These are phyloP conservation scores for Magnolia sinica DNA, from an alignment of 164 flowering plant genomes.

Conservation along the genomic window DNA sequence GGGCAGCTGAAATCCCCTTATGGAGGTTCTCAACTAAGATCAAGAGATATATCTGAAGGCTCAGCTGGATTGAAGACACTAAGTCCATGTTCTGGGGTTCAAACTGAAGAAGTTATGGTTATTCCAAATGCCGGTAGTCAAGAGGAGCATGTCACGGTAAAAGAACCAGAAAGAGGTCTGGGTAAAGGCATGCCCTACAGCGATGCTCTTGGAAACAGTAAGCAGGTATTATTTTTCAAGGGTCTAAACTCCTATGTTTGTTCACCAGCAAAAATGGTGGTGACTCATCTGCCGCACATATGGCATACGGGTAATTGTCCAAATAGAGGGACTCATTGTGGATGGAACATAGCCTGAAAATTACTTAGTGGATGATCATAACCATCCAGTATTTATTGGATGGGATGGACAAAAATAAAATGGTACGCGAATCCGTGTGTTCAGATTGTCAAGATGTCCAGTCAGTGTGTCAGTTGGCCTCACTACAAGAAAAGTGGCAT, in stretches of 20 bases:
- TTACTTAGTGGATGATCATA: background rate
- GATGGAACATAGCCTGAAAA: background rate
- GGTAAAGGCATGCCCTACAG: no score
- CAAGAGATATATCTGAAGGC: slow-evolving; percentile 9
- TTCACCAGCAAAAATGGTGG: background rate
- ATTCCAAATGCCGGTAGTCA: no score
- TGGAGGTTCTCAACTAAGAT: slow-evolving; percentile 22
- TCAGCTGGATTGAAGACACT: no score
- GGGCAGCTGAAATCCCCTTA: slow-evolving; percentile 21
- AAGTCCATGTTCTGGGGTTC: no score
- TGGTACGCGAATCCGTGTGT: background rate
- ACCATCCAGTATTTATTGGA: background rate
- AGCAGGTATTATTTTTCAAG: no score
- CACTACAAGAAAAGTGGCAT: no score
- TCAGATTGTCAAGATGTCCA: background rate
- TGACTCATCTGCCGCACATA: background rate
- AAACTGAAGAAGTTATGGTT: no score
- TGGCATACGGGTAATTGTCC: background rate
- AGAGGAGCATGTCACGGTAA: no score
- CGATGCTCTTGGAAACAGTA: no score
- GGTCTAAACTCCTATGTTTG: background rate
- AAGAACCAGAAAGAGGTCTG: no score
- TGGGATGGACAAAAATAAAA: background rate
- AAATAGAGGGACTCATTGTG: background rate
- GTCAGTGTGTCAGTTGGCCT: background rate